Percentiles rank a stretch among this genome's conserved stretches.
Conservation (phyloP, 202 grass and related monocot species). For the Digitaria exilis region DNA sequence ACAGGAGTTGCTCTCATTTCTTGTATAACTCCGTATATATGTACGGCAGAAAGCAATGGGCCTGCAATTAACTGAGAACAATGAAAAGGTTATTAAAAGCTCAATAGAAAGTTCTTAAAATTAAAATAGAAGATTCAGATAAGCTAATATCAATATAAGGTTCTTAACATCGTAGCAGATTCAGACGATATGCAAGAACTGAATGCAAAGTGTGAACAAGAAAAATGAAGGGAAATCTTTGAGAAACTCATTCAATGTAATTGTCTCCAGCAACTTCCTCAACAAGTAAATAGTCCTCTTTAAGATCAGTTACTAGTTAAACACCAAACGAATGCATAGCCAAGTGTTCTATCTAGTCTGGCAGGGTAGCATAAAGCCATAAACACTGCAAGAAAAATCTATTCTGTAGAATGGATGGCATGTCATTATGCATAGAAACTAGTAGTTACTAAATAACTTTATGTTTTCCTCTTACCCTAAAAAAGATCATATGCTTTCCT, state of each 20-base stretch:
- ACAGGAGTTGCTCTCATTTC: constrained; percentile 95
- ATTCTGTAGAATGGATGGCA: neutral
- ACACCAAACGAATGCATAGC: neutral
- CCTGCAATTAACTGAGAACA: constrained; percentile 77
- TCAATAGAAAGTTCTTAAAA: neutral
- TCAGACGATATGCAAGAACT: constrained; percentile 1
- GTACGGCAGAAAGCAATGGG: constrained; percentile 81
- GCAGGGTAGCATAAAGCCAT: neutral
- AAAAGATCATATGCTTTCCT: neutral
- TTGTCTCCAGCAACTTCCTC: neutral
- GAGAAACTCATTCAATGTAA: neutral
- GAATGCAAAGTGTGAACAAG: neutral
- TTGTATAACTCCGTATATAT: constrained; percentile 86
- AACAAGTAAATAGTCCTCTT: neutral
- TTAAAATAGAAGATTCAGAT: neutral
- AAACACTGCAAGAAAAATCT: neutral
- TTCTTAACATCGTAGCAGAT: neutral
- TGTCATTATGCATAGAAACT: neutral
- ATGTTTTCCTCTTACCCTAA: neutral
- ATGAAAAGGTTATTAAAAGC: constrained; percentile 25
- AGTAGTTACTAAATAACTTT: neutral
- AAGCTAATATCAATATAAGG: neutral
- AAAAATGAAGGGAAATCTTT: neutral
- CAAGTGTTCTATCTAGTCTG: neutral
- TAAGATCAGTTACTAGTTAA: neutral